Percentiles rank a stretch among this genome's conserved stretches.
These are phyloP conservation scores for Populus tremula DNA, from an alignment of 345 rosid genomes.

Conservation along the genomic window DNA sequence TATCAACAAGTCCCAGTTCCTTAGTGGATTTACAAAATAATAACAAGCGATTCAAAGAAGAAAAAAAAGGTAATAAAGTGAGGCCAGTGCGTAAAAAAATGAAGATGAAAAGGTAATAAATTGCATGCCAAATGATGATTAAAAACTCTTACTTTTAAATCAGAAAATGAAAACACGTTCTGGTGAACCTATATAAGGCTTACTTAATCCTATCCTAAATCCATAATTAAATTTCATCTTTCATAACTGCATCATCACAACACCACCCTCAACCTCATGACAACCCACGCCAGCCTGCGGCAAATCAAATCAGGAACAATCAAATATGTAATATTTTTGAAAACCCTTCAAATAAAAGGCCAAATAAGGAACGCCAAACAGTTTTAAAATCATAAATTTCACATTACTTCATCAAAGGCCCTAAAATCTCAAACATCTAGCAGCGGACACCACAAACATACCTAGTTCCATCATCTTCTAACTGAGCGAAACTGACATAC, in stretches of 20 bases:
- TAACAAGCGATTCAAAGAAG: not conserved
- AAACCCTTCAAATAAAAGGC: too few relatives aligned
- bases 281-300: too few relatives aligned
- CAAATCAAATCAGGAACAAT: too few relatives aligned
- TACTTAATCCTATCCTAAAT: too few relatives aligned
- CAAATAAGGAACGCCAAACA: not conserved
- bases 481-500: slow-evolving; percentile 61
- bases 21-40: not conserved
- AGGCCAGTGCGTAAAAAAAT: too few relatives aligned
- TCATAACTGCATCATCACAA: too few relatives aligned
- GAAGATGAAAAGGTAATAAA: not conserved
- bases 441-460: slow-evolving; percentile 12
- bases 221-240: too few relatives aligned
- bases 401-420: not conserved
- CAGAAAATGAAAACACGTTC: too few relatives aligned
- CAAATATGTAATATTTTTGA: too few relatives aligned
- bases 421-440: not conserved
- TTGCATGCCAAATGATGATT: not conserved
- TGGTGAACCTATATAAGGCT: too few relatives aligned
- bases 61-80: not conserved
- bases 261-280: too few relatives aligned
- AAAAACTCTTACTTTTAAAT: not conserved
- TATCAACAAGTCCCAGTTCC: not conserved
- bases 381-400: not conserved
- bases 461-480: slow-evolving; percentile 67